These are phyloP conservation scores for Mycena alexandri DNA, from an alignment of 768 basidiomycete genomes.

Conservation along the genomic window DNA sequence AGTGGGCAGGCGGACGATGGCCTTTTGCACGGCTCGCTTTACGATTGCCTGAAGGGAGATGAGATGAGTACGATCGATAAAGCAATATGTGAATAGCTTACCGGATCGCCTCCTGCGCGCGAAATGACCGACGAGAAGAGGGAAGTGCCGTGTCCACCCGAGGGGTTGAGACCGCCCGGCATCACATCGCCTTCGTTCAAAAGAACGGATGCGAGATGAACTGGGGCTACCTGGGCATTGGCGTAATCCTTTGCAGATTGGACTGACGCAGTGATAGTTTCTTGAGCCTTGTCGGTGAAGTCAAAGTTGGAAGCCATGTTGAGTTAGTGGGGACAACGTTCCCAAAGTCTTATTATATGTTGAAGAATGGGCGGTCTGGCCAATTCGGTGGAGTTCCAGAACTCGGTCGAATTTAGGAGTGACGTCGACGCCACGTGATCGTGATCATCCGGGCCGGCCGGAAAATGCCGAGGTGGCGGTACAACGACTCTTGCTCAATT, in stretches of 20 bases:
- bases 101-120: slow-evolving; percentile 88
- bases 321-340: neutral
- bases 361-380: neutral
- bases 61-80: neutral
- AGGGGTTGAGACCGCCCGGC: slow-evolving; percentile 49
- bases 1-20: slow-evolving; percentile 84
- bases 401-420: too few relatives aligned
- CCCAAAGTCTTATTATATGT: neutral
- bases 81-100: slow-evolving; percentile 51
- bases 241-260: slow-evolving; percentile 89
- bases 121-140: slow-evolving; percentile 85
- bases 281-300: slow-evolving; percentile 88
- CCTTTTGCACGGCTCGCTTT: slow-evolving; percentile 78
- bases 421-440: too few relatives aligned
- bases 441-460: neutral
- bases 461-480: neutral
- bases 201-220: slow-evolving; percentile 85
- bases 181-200: slow-evolving; percentile 72
- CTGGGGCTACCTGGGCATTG: slow-evolving; percentile 76
- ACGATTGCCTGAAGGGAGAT: slow-evolving; percentile 60
- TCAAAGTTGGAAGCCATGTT: slow-evolving; percentile 70
- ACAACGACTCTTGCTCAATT: neutral
- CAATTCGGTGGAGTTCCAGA: neutral
- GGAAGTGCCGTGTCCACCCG: slow-evolving; percentile 54
- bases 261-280: slow-evolving; percentile 76